Evolutionary conservation across 2,329 filamentous ascomycete genomes (phyloP), one percentile per base, ranked within the genome.

Genomic region (Lachnellula occidentalis): DNA sequence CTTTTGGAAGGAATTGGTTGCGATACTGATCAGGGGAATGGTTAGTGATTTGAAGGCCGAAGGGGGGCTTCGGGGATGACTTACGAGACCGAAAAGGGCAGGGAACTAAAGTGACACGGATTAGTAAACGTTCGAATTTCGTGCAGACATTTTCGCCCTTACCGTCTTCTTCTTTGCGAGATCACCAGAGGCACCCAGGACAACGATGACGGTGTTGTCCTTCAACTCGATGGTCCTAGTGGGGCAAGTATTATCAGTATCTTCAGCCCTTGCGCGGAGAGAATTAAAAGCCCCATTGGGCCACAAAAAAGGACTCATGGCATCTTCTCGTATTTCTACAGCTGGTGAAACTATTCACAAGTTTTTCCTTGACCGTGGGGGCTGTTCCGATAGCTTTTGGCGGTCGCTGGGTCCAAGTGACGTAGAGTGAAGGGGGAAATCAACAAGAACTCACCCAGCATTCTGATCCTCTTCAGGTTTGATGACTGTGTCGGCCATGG

Each of bases 111-210:
- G 67, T 64, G 63, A 53, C n/a, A 51, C 12, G 50, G 41, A 46
- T 67, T 61, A 67, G 64, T 45, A 50, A 41, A 39, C 37, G 19
- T 31, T 22, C 36, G 2, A 36, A 22, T 27, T 45, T 54, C 43
- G 19, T 34, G 4, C 21, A 31, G 21, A 37, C 51, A 41, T 21
- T 24, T 22, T 11, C 27, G 5, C 27, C 49, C 59, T 72, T 84
- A 95, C 91, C 45, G 94, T 99, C 86, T 99, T 99, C 87, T 99
- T 99, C 83, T 99, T 99, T 50, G 94, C 94, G 64, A 99, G 78
- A 80, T 99, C 94, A 69, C 94, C 94, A 51, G 94, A 99, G 63
- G 94, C 94, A 69, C 94, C 94, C 64, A 99, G 86, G 67, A 99
- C 94, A 68, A 99, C 83, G 69, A 99, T 95, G 71, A 92, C 83